Percentiles rank a stretch among this genome's conserved stretches.
Conservation (phyloP, 2,329 filamentous ascomycete species). For the Aureobasidium sp. region DNA sequence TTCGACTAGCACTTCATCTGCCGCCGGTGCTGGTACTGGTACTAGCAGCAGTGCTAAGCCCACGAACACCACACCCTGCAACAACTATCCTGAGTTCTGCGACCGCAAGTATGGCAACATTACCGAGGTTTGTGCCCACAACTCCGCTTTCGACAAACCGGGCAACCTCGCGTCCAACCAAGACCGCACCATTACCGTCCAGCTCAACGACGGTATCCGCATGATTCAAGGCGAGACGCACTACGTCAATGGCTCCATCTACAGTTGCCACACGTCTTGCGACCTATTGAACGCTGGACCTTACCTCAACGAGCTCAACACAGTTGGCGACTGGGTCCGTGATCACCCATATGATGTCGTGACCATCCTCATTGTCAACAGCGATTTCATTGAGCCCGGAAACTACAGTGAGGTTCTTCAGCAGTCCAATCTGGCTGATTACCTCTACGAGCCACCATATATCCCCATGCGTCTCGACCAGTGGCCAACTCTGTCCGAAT, state of each 20-base stretch:
- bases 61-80: slow-evolving; percentile 71
- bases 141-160: slow-evolving; percentile 64
- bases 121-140: slow-evolving; percentile 69
- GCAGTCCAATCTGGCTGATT: slow-evolving; percentile 60
- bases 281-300: slow-evolving; percentile 73
- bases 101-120: slow-evolving; percentile 70
- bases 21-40: slow-evolving; percentile 18
- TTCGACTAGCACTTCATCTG: slow-evolving; percentile 32
- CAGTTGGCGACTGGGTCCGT: slow-evolving; percentile 64
- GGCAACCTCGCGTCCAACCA: slow-evolving; percentile 74
- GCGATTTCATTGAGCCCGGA: slow-evolving; percentile 57
- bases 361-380: slow-evolving; percentile 78
- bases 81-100: slow-evolving; percentile 65
- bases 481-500: slow-evolving; percentile 74
- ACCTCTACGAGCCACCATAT: slow-evolving; percentile 63
- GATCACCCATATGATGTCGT: slow-evolving; percentile 78
- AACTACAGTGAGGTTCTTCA: slow-evolving; percentile 62
- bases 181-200: slow-evolving; percentile 53
- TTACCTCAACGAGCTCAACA: slow-evolving; percentile 62
- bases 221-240: slow-evolving; percentile 56
- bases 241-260: slow-evolving; percentile 47
- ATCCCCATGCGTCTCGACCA: slow-evolving; percentile 62
- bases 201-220: slow-evolving; percentile 68
- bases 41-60: slow-evolving; percentile 29
- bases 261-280: slow-evolving; percentile 82